Conservation (phyloP, 169 alveolate species). For the Eimeria necatrix region DNA sequence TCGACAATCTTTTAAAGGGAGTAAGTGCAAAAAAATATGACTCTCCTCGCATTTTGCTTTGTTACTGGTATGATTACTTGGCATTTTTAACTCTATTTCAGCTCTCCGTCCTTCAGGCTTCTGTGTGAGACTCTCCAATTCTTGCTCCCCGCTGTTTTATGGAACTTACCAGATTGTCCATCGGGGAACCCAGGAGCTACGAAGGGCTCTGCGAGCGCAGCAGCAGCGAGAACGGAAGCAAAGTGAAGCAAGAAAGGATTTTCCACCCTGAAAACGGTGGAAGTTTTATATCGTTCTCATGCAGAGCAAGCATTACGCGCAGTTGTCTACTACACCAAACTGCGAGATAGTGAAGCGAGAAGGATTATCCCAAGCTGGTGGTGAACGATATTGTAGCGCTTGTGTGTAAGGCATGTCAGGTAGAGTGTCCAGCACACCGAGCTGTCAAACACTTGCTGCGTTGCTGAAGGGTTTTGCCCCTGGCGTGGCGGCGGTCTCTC, state of each 20-base stretch:
- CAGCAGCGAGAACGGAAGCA: slow-evolving; percentile 70
- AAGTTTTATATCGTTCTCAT: too few relatives aligned
- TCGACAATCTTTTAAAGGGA: slow-evolving; percentile 70
- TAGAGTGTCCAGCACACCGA: too few relatives aligned
- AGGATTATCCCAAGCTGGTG: too few relatives aligned
- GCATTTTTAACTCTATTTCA: not conserved
- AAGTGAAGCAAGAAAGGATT: slow-evolving; percentile 1
- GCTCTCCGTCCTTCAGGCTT: not conserved
- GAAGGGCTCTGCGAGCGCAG: slow-evolving; percentile 71
- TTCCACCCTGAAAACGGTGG: not conserved
- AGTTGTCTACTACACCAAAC: too few relatives aligned
- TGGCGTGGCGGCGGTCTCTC: too few relatives aligned
- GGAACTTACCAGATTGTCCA: slow-evolving; percentile 39
- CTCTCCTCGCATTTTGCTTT: too few relatives aligned
- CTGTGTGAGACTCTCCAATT: not conserved
- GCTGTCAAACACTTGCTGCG: too few relatives aligned
- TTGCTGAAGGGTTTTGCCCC: too few relatives aligned
- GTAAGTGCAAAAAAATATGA: not conserved
- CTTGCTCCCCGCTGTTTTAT: not conserved
- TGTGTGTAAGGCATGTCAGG: too few relatives aligned
- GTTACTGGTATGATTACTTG: not conserved
- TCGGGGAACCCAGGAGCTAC: slow-evolving; percentile 76
- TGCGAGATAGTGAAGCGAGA: too few relatives aligned
- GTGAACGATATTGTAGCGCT: too few relatives aligned
- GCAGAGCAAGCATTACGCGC: too few relatives aligned